A percentile compares a stretch with the other conserved stretches of the same genome.
phyloP scores from a whole-genome alignment of 2,329 filamentous ascomycete genomes.

The Penicillium glabrum region DNA sequence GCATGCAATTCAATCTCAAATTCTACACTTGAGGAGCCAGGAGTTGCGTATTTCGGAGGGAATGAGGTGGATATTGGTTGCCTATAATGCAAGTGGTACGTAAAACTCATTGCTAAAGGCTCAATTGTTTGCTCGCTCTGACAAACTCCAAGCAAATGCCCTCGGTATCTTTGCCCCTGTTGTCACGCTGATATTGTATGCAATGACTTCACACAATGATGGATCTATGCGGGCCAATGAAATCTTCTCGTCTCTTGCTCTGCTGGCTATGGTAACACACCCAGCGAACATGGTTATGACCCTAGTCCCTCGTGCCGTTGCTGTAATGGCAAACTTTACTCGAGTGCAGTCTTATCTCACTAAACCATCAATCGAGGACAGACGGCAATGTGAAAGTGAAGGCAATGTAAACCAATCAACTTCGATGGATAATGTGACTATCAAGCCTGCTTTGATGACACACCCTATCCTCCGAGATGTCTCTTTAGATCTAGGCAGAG shows the following conservation, averaged over 20 bases:
- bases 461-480: neutral
- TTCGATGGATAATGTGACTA: neutral
- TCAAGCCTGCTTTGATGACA: neutral
- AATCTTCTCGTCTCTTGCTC: conserved; percentile 5
- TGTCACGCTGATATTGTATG: neutral
- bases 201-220: neutral
- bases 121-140: neutral
- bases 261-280: conserved; percentile 7
- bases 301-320: conserved; percentile 2
- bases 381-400: neutral
- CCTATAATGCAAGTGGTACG: neutral
- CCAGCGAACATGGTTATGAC: conserved; percentile 11
- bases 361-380: neutral
- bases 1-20: neutral
- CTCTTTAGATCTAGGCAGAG: neutral
- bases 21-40: neutral
- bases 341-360: neutral
- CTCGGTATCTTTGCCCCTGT: neutral
- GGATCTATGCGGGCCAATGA: neutral
- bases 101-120: neutral
- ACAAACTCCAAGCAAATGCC: neutral
- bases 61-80: neutral
- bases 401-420: neutral
- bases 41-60: neutral
- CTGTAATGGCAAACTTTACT: conserved; percentile 3